Evolutionary conservation across 2,329 filamentous ascomycete genomes (phyloP).

Genomic region (Zymoseptoria crescenta): DNA sequence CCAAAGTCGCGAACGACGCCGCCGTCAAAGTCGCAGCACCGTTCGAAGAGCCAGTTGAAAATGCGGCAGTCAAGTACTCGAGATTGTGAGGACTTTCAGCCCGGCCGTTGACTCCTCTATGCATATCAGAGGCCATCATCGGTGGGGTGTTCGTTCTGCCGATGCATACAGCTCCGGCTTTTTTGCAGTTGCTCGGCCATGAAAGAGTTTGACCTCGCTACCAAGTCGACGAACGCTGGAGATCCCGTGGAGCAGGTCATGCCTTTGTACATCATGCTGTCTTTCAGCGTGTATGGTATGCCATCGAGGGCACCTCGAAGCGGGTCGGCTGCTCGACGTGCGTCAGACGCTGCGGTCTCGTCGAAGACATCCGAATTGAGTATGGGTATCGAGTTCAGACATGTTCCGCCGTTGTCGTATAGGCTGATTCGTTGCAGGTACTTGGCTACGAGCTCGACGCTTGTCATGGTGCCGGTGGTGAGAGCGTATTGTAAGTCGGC

Average conservation of each 20-base stretch:
- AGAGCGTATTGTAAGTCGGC: constrained; percentile 39
- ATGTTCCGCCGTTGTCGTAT: constrained; percentile 38
- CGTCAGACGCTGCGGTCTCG: constrained; percentile 43
- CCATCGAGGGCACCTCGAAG: constrained; percentile 42
- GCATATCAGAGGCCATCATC: constrained; percentile 53
- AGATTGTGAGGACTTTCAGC: constrained; percentile 51
- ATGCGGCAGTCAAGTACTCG: constrained; percentile 47
- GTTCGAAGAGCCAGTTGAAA: constrained; percentile 52
- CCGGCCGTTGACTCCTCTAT: constrained; percentile 49
- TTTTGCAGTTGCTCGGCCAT: constrained; percentile 41
- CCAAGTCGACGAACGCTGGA: constrained; percentile 45
- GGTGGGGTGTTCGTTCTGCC: constrained; percentile 54
- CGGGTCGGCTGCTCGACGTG: constrained; percentile 33
- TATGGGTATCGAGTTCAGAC: constrained; percentile 43
- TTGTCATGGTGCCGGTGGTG: constrained; percentile 33
- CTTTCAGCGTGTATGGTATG: constrained; percentile 52
- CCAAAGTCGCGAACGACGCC: constrained; percentile 46
- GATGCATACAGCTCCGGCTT: constrained; percentile 45
- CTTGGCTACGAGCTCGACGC: constrained; percentile 39
- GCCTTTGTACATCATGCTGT: constrained; percentile 48
- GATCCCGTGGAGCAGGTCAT: constrained; percentile 49
- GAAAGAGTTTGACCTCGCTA: constrained; percentile 47
- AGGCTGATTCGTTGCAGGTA: constrained; percentile 42
- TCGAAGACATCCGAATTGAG: constrained; percentile 41
- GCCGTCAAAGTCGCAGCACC: constrained; percentile 47